phyloP scores from a whole-genome alignment of 768 basidiomycete species.

The Austroboletus eburneus region DNA sequence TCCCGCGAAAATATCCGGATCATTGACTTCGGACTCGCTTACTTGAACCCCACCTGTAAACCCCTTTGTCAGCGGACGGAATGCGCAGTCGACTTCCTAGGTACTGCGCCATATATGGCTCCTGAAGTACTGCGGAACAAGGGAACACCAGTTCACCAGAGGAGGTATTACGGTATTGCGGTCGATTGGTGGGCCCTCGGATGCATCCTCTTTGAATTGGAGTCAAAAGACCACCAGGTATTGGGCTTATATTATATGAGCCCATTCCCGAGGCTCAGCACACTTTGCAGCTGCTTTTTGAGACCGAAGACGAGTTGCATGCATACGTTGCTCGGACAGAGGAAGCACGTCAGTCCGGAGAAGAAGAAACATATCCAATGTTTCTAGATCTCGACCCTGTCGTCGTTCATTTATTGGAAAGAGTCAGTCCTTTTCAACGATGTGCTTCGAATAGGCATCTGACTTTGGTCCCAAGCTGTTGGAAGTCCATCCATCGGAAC shows the following conservation, averaged over 20 bases:
- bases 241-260: not conserved
- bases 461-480: slow-evolving; percentile 18
- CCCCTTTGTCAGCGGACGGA: slow-evolving; percentile 10
- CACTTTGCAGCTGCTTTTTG: slow-evolving; percentile 31
- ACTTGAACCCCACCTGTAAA: slow-evolving; percentile 7
- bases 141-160: slow-evolving; percentile 1
- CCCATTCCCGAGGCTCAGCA: not conserved
- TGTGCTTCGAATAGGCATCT: not conserved
- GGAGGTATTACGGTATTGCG: slow-evolving; percentile 26
- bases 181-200: slow-evolving; percentile 44
- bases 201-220: slow-evolving; percentile 38
- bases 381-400: slow-evolving; percentile 20
- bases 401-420: slow-evolving; percentile 27
- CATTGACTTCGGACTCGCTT: slow-evolving; percentile 39
- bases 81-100: slow-evolving; percentile 28
- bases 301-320: slow-evolving; percentile 18
- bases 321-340: slow-evolving; percentile 20
- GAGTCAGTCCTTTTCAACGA: slow-evolving; percentile 23
- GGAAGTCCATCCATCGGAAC: slow-evolving; percentile 5
- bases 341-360: not conserved
- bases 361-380: slow-evolving; percentile 20
- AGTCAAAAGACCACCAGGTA: slow-evolving; percentile 27
- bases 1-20: slow-evolving; percentile 37
- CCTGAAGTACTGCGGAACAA: slow-evolving; percentile 37
- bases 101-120: slow-evolving; percentile 38